Percentiles rank a stretch among this genome's conserved stretches.
phyloP scores from a whole-genome alignment of 1,139 yeast species.

The Yamadazyma sp. region DNA sequence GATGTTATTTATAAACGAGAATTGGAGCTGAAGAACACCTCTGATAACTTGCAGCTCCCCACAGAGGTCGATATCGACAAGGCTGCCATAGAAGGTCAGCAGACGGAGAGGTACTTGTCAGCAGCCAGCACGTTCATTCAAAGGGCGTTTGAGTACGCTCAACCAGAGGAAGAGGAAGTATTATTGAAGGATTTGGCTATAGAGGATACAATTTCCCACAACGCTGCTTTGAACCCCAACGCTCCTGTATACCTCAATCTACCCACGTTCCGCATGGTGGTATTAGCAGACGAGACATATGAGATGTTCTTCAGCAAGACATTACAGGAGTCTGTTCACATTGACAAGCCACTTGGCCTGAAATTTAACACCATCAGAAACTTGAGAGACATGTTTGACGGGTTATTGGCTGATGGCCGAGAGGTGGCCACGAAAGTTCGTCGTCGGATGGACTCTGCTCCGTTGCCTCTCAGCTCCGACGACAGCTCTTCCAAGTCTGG shows the following conservation, averaged over 20 bases:
- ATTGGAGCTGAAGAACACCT: conserved; percentile 12
- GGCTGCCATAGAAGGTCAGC: conserved; percentile 64
- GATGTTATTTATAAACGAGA: conserved; percentile 49
- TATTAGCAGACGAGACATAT: conserved; percentile 89
- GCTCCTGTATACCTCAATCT: conserved; percentile 74
- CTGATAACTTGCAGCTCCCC: conserved; percentile 37
- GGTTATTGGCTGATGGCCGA: conserved; percentile 86
- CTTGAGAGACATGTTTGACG: conserved; percentile 85
- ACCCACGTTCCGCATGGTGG: conserved; percentile 93
- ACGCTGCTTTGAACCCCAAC: conserved; percentile 79
- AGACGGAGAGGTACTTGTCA: conserved; percentile 75
- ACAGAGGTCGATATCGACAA: conserved; percentile 60
- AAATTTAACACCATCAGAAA: conserved; percentile 53
- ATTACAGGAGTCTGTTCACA: conserved; percentile 63
- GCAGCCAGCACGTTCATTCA: conserved; percentile 88
- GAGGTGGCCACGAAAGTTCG: conserved; percentile 87
- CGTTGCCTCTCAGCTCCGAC: conserved; percentile 15
- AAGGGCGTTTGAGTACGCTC: conserved; percentile 88
- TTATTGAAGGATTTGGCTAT: conserved; percentile 38
- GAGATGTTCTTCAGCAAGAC: conserved; percentile 78
- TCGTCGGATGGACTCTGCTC: conserved; percentile 78
- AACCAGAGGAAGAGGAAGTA: conserved; percentile 56
- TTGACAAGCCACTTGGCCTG: conserved; percentile 54
- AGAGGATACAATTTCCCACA: conserved; percentile 47
- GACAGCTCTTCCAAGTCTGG: conserved; percentile 25